A percentile compares a stretch with the other conserved stretches of the same genome.
phyloP scores from a whole-genome alignment of 306 rosid genomes.

The Lathyrus aphaca region DNA sequence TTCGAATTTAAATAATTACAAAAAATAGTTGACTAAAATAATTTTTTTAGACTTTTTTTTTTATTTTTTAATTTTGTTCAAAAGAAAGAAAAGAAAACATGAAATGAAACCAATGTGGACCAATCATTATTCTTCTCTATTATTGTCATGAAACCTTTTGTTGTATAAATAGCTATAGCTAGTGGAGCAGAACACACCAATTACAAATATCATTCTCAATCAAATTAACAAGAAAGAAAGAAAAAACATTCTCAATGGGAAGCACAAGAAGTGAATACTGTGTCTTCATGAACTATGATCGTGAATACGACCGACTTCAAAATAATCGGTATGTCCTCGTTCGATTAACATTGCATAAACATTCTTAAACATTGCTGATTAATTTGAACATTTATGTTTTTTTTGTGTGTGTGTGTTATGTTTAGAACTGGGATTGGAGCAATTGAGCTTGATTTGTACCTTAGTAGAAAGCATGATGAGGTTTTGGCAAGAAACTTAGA shows the following conservation, averaged over 20 bases:
- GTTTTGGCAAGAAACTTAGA: conserved; percentile 61
- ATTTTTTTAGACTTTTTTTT: no score
- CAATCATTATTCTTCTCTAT: conserved; percentile 2
- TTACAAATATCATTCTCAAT: background rate
- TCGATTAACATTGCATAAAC: no score
- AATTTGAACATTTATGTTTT: background rate
- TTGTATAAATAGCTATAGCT: conserved; percentile 41
- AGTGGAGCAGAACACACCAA: conserved; percentile 27
- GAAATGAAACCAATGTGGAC: background rate
- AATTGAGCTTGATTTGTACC: conserved; percentile 69
- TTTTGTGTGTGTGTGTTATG: background rate
- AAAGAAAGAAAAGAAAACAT: background rate
- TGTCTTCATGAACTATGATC: conserved; percentile 91
- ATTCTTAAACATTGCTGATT: background rate
- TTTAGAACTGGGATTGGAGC: conserved; percentile 56
- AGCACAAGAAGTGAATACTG: conserved; percentile 62
- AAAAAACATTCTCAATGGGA: conserved; percentile 47
- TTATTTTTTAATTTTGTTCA: no score
- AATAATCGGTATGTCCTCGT: conserved; percentile 60
- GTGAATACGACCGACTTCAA: conserved; percentile 73
- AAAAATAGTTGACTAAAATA: no score
- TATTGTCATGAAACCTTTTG: conserved; percentile 15
- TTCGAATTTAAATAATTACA: no score
- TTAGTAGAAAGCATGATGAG: conserved; percentile 82
- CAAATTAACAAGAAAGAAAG: conserved; percentile 22